Conservation (phyloP, 1,139 yeast species). For the Barnettozyma hawaiiensis region DNA sequence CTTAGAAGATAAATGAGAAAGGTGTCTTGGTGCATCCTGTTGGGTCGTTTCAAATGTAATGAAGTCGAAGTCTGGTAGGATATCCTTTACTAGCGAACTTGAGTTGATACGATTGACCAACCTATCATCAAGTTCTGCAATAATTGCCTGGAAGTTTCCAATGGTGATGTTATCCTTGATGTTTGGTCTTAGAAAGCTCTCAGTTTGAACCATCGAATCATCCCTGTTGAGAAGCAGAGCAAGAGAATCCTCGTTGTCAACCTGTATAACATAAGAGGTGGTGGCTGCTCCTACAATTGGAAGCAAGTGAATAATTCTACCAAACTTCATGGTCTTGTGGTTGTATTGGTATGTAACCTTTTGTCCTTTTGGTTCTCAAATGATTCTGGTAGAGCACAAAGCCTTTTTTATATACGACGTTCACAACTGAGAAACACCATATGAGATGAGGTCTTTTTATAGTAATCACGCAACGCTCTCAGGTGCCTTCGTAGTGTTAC, state of each 20-base stretch:
- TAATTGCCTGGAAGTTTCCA: conserved; percentile 3
- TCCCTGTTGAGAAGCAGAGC: neutral
- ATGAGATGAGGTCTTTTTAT: neutral
- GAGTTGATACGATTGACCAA: conserved; percentile 1
- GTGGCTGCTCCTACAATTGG: neutral
- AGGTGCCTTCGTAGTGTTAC: too few relatives aligned
- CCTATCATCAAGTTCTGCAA: conserved; percentile 5
- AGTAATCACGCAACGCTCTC: neutral
- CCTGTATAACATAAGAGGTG: neutral
- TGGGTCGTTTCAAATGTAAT: conserved; percentile 29
- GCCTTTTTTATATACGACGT: neutral
- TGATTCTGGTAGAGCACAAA: neutral
- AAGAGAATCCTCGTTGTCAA: neutral
- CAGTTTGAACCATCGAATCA: neutral
- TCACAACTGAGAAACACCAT: neutral
- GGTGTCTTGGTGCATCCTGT: conserved; percentile 56
- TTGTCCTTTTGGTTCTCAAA: neutral
- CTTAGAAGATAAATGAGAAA: conserved; percentile 54
- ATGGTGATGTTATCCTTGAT: neutral
- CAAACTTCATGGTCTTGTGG: neutral
- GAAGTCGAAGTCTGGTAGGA: conserved; percentile 4
- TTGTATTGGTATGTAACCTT: neutral
- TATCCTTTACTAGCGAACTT: conserved; percentile 6
- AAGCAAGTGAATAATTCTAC: neutral
- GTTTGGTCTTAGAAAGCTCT: neutral